These are phyloP conservation scores for Cladophialophora immunda DNA, from an alignment of 2,329 filamentous ascomycete species.

Conservation along the genomic window DNA sequence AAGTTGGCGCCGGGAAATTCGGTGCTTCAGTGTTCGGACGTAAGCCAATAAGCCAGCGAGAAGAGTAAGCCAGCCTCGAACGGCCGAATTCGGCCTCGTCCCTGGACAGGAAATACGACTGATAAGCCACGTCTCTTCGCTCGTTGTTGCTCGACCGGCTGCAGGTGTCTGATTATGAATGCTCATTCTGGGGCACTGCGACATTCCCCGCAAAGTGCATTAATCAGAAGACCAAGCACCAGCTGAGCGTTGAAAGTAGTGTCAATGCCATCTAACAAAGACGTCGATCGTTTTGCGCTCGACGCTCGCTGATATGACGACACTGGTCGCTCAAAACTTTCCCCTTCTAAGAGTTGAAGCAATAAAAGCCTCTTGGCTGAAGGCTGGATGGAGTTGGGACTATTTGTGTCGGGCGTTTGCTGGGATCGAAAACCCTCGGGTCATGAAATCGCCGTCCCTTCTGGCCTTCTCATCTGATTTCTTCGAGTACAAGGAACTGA, in stretches of 20 bases:
- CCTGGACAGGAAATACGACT: not conserved
- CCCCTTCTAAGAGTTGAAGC: not conserved
- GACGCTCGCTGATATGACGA: not conserved
- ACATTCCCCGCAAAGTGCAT: not conserved
- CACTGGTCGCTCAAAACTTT: not conserved
- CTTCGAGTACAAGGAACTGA: conserved; percentile 64
- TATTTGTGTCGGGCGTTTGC: conserved; percentile 45
- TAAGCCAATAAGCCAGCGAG: not conserved
- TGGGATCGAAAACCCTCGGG: conserved; percentile 64
- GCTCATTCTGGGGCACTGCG: not conserved
- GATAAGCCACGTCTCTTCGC: not conserved
- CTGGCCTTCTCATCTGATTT: conserved; percentile 48
- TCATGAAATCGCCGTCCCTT: conserved; percentile 66
- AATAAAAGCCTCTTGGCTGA: not conserved
- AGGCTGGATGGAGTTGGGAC: not conserved
- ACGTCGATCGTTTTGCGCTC: not conserved
- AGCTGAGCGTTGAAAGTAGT: not conserved
- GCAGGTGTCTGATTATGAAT: not conserved
- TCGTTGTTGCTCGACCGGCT: not conserved
- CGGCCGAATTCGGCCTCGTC: not conserved
- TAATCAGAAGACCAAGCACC: not conserved
- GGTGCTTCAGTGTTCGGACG: not conserved
- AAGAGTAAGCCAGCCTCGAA: conserved; percentile 7
- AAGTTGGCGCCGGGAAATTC: not conserved
- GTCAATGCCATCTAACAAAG: not conserved